These are phyloP conservation scores for Rhizopus arrhizus DNA, from an alignment of 371 early-diverging fungal genomes.

Conservation along the genomic window DNA sequence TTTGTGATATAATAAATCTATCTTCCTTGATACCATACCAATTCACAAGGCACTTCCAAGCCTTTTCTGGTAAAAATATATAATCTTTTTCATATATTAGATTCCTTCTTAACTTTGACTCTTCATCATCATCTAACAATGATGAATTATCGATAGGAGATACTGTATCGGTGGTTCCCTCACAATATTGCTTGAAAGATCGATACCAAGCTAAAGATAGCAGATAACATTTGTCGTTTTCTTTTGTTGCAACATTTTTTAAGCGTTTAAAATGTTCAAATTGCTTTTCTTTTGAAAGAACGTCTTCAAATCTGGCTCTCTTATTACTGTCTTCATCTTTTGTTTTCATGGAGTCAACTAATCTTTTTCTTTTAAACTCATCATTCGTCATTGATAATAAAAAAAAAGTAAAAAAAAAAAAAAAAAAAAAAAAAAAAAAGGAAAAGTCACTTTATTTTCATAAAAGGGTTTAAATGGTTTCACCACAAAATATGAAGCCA, in stretches of 20 bases:
- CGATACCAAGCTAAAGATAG: neutral
- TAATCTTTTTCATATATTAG: slow-evolving; percentile 4
- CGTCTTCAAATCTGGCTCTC: neutral
- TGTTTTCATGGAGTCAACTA: slow-evolving; percentile 1
- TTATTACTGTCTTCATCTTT: neutral
- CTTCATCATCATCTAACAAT: neutral
- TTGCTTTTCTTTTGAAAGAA: neutral
- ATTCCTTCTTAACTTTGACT: neutral
- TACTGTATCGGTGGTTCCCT: neutral
- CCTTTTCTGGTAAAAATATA: neutral
- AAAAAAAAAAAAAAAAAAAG: neutral
- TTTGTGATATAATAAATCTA: neutral
- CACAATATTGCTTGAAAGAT: neutral
- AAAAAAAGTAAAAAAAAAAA: neutral
- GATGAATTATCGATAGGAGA: slow-evolving; percentile 3
- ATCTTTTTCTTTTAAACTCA: slow-evolving; percentile 1
- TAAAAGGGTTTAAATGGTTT: too few relatives aligned
- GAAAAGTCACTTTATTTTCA: neutral
- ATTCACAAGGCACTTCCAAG: slow-evolving; percentile 1
- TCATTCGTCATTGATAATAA: slow-evolving; percentile 2
- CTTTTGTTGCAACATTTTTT: neutral
- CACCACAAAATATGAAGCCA: too few relatives aligned
- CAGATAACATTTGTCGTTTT: neutral
- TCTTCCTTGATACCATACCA: slow-evolving; percentile 5
- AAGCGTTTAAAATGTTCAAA: neutral